These are phyloP conservation scores for Chalaropsis thielavioides DNA, from an alignment of 2,329 filamentous ascomycete genomes.

Conservation along the genomic window DNA sequence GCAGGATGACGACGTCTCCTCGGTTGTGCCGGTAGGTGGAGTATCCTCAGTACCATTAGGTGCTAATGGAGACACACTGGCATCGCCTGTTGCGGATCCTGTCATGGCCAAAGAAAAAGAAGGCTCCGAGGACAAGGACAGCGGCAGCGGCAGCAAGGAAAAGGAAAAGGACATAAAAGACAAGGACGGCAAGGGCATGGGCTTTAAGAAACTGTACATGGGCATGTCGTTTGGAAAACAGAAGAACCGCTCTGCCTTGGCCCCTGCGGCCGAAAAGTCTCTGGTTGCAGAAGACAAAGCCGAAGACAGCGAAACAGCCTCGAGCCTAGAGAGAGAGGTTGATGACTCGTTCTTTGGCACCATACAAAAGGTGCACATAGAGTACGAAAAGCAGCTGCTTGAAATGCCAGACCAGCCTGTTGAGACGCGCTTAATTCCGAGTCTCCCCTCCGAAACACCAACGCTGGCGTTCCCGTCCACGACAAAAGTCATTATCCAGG, in stretches of 20 bases:
- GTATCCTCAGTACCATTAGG: constrained; percentile 25
- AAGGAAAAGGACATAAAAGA: constrained; percentile 35
- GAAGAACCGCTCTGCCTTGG: constrained; percentile 54
- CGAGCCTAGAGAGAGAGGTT: constrained; percentile 54
- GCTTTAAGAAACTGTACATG: constrained; percentile 78
- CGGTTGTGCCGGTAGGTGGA: constrained; percentile 37
- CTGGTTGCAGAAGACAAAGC: constrained; percentile 62
- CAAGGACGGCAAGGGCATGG: constrained; percentile 48
- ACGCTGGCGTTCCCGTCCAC: constrained; percentile 56
- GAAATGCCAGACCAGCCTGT: constrained; percentile 40
- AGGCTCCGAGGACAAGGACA: constrained; percentile 40
- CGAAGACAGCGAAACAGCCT: constrained; percentile 49
- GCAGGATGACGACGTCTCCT: constrained; percentile 60
- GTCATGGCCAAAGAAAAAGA: constrained; percentile 32
- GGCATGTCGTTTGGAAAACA: constrained; percentile 60
- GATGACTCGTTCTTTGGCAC: constrained; percentile 62
- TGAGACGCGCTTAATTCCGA: constrained; percentile 52
- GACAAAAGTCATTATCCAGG: constrained; percentile 54
- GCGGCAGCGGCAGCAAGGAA: constrained; percentile 23
- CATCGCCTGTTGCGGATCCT: constrained; percentile 31
- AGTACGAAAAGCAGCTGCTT: constrained; percentile 54
- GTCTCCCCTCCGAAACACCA: constrained; percentile 58
- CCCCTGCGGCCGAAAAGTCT: constrained; percentile 56
- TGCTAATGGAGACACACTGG: constrained; percentile 22
- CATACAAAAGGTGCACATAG: constrained; percentile 56